phyloP scores from a whole-genome alignment of 805 yeast species.

The Candida hispaniensis region DNA sequence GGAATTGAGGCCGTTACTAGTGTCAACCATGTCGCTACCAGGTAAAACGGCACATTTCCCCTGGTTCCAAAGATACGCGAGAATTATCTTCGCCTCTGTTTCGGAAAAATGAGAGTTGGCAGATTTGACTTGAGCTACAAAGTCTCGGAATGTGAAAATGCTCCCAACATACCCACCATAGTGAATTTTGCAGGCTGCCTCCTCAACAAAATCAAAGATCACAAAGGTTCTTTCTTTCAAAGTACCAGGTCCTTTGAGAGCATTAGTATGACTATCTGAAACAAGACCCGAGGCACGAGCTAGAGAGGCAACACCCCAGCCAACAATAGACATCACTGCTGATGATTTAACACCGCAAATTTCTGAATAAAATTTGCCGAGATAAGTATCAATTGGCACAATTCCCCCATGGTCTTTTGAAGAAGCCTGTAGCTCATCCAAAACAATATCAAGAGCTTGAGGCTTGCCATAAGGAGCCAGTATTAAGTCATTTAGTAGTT shows the following conservation, averaged over 20 bases:
- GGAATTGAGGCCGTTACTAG: constrained; percentile 1
- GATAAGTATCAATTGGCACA: constrained; percentile 1
- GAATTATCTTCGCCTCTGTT: constrained; percentile 1
- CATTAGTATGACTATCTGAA: constrained; percentile 2
- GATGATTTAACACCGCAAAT: constrained; percentile 4
- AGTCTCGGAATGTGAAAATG: constrained; percentile 9
- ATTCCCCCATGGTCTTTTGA: constrained; percentile 7
- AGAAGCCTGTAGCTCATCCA: constrained; percentile 12
- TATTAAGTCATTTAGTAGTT: constrained; percentile 12
- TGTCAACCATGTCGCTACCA: constrained; percentile 5
- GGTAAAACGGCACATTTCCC: constrained; percentile 9
- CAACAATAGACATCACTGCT: constrained; percentile 2
- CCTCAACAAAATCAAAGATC: constrained; percentile 5
- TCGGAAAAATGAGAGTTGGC: not conserved
- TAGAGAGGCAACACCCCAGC: constrained; percentile 11
- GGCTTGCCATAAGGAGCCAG: constrained; percentile 13
- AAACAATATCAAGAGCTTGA: constrained; percentile 8
- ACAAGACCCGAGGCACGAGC: constrained; percentile 11
- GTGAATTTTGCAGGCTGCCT: not conserved
- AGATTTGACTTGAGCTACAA: constrained; percentile 2
- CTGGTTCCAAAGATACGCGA: not conserved
- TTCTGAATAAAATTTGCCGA: constrained; percentile 10
- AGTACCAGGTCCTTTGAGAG: constrained; percentile 7
- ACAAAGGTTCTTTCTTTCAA: constrained; percentile 11
- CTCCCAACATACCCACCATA: constrained; percentile 11